Conservation (phyloP, 306 rosid genomes). For the Prosopis cineraria region DNA sequence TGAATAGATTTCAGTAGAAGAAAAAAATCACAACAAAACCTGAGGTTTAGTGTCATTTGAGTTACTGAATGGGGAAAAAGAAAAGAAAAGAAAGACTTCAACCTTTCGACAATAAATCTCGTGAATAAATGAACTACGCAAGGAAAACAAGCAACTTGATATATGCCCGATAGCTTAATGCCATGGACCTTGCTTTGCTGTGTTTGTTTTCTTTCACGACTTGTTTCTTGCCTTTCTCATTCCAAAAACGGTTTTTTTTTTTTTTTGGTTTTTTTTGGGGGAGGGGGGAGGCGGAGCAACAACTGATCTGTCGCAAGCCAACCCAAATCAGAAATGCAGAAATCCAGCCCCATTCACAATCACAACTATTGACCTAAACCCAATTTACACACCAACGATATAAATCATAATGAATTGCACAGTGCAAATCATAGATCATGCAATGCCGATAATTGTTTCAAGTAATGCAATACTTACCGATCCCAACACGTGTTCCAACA, state of each 20-base stretch:
- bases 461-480: slow-evolving; percentile 60
- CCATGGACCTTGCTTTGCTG: not conserved
- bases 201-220: not conserved
- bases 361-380: slow-evolving; percentile 18
- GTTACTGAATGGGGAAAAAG: not conserved
- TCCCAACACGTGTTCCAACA: slow-evolving; percentile 97
- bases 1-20: not conserved
- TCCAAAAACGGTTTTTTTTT: too few relatives aligned
- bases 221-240: not conserved
- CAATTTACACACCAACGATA: slow-evolving; percentile 14
- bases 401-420: slow-evolving; percentile 6
- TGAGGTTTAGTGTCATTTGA: not conserved
- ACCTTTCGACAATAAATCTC: not conserved
- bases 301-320: slow-evolving; percentile 2
- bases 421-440: slow-evolving; percentile 6
- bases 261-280: too few relatives aligned
- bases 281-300: too few relatives aligned
- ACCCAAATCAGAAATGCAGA: slow-evolving; percentile 20
- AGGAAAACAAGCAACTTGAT: not conserved
- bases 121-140: not conserved
- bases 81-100: not conserved
- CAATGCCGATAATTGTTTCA: slow-evolving; percentile 12
- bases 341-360: slow-evolving; percentile 24
- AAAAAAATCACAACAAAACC: not conserved
- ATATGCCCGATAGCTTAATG: not conserved